Conservation (phyloP, 2,329 filamentous ascomycete species). For the Ceratocystiopsis minuta region DNA sequence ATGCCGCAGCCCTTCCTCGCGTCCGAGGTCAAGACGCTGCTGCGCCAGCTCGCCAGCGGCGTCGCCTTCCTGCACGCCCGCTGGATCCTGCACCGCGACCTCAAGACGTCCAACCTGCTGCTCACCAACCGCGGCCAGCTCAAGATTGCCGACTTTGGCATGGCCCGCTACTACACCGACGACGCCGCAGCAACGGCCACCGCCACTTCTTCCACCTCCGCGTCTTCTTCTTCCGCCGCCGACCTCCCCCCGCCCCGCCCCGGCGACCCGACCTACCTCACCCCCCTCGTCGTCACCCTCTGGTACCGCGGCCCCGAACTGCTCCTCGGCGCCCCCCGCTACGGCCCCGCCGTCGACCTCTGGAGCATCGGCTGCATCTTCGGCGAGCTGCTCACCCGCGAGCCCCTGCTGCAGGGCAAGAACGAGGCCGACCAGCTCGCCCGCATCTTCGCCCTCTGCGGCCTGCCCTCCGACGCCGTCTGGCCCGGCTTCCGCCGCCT, state of each 20-base stretch:
- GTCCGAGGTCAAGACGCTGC: constrained; percentile 79
- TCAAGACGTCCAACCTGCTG: constrained; percentile 85
- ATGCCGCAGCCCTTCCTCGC: constrained; percentile 88
- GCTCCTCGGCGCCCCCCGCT: constrained; percentile 60
- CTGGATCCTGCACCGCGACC: constrained; percentile 84
- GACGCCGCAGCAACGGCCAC: background rate
- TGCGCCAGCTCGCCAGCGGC: constrained; percentile 65
- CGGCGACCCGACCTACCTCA: constrained; percentile 36
- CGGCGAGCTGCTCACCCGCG: constrained; percentile 68
- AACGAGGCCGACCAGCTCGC: constrained; percentile 86
- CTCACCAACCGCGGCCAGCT: constrained; percentile 89
- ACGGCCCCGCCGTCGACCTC: constrained; percentile 68
- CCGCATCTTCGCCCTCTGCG: constrained; percentile 78
- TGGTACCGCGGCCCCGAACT: constrained; percentile 94
- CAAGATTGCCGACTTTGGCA: constrained; percentile 95
- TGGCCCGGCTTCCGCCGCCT: constrained; percentile 82
- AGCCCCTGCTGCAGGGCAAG: constrained; percentile 68
- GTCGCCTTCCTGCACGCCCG: constrained; percentile 71
- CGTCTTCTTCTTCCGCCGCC: background rate
- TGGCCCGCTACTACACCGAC: constrained; percentile 77
- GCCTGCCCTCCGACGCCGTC: constrained; percentile 60
- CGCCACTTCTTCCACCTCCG: background rate
- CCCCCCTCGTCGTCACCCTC: constrained; percentile 83
- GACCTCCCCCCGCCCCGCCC: constrained; percentile 35
- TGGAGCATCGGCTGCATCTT: constrained; percentile 97